A percentile compares a stretch with the other conserved stretches of the same genome.
Conservation (phyloP, 768 basidiomycete species). For the Erythrobasidium yunnanense region DNA sequence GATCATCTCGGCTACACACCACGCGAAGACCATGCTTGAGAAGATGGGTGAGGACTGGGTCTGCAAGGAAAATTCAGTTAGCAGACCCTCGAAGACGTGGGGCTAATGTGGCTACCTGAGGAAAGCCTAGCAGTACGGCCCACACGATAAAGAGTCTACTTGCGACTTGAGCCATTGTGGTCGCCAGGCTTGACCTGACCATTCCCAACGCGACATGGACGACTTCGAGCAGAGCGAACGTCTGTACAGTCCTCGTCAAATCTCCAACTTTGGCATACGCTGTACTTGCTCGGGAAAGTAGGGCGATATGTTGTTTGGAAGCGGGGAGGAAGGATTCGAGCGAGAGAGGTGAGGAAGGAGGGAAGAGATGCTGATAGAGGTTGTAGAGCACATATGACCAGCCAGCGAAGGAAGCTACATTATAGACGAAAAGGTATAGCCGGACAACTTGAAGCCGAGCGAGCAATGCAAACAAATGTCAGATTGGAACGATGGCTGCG, state of each 20-base stretch:
- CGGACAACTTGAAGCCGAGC: neutral
- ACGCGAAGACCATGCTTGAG: constrained; percentile 81
- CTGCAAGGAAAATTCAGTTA: constrained; percentile 27
- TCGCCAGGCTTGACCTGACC: constrained; percentile 64
- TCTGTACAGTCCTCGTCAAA: constrained; percentile 55
- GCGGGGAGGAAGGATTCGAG: constrained; percentile 42
- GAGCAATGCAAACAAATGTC: neutral
- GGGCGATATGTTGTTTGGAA: constrained; percentile 28
- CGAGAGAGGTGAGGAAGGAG: constrained; percentile 41
- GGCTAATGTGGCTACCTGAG: constrained; percentile 45
- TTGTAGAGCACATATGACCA: constrained; percentile 62
- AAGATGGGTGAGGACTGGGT: constrained; percentile 65
- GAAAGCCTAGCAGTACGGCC: constrained; percentile 62
- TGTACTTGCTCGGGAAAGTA: constrained; percentile 51
- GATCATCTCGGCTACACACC: constrained; percentile 82
- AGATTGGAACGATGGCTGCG: neutral
- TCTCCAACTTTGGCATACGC: constrained; percentile 55
- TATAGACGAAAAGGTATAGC: constrained; percentile 66
- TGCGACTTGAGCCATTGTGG: constrained; percentile 67
- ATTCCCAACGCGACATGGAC: constrained; percentile 65
- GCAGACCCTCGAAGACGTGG: neutral
- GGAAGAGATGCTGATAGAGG: constrained; percentile 37
- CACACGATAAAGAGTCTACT: constrained; percentile 74
- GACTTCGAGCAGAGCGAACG: constrained; percentile 69
- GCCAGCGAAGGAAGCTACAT: constrained; percentile 58